Evolutionary conservation across 176 grass and related monocot genomes (phyloP), one percentile per base, ranked within the genome.

Genomic region (Oryza longistaminata): DNA sequence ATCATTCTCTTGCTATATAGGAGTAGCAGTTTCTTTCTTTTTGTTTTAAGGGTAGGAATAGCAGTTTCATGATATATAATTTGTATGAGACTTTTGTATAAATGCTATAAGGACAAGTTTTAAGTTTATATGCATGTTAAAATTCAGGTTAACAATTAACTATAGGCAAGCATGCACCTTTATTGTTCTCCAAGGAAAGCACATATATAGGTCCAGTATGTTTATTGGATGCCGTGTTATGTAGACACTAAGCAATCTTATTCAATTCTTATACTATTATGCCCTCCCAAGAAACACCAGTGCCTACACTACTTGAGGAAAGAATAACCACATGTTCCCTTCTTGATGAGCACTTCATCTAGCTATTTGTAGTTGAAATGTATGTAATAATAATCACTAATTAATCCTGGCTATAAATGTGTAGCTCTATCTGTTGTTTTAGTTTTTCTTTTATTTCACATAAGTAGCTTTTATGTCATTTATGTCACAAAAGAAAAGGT

Each of bases 281-380:
- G 29, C 71, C 46, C 31, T 35, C 10, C 68, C 40, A 78, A 82
- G 66, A 78, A 90, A 90, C 53, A 24, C 64, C 75, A 76, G 71
- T 65, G 64, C 85, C 77, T 39, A 69, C 58, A 76, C 75, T 85
- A 76, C 75, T 85, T 48, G 31, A 84, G 89, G 65, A 87, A 87
- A 87, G 85, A 91, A 91, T 84, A 87, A 72, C 12, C 33, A 66
- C 24, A 87, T 84, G 81, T 91, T 88, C 85, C 71, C 81, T 87
- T 87, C 85, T 87, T 91, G 49, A 60, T 71, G 76, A 68, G 19
- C 81, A 91, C 85, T 87, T 87, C 89, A 91, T 68, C 70, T 3
- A 76, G 17, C 64, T 53, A 80, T 74, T 74, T 80, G 70, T 83
- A 84, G 44, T 66, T 83, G 74, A 27, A n/a, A 71, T 50, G 72